These are phyloP conservation scores for Colletotrichum sp. DNA, from an alignment of 2,329 filamentous ascomycete species.

Conservation along the genomic window DNA sequence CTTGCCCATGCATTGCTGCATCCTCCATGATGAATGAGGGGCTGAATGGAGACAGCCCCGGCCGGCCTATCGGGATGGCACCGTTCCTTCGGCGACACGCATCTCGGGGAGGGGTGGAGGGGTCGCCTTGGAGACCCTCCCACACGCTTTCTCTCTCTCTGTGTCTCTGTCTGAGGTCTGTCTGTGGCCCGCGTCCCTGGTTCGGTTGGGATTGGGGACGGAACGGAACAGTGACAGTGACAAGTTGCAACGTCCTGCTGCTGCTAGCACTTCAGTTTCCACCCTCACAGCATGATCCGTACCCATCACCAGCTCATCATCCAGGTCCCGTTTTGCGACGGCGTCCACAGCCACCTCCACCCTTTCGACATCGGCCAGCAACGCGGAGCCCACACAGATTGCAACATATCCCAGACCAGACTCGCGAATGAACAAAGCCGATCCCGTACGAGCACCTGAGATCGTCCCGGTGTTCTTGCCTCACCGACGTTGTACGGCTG, in stretches of 20 bases:
- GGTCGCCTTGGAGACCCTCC: not conserved
- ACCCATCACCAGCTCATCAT: not conserved
- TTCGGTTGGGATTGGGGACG: not conserved
- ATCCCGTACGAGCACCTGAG: not conserved
- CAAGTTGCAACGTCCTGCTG: not conserved
- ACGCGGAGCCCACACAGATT: not conserved
- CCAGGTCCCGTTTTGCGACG: not conserved
- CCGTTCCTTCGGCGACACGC: not conserved
- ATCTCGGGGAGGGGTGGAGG: not conserved
- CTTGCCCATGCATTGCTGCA: constrained; percentile 1
- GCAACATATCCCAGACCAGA: not conserved
- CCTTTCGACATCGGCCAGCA: not conserved
- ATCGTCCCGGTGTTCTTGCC: not conserved
- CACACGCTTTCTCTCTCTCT: not conserved
- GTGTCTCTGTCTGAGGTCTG: not conserved
- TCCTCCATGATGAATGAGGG: constrained; percentile 7
- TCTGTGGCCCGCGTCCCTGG: not conserved
- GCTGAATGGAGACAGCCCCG: constrained; percentile 1
- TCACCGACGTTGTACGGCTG: not conserved
- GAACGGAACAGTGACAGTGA: not conserved
- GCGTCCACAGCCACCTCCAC: not conserved
- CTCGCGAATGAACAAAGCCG: not conserved
- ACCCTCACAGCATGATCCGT: not conserved
- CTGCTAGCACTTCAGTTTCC: not conserved
- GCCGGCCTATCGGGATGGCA: constrained; percentile 10